Conservation (phyloP, 2,329 filamentous ascomycete genomes). For the Pseudogymnoascus sp. region DNA sequence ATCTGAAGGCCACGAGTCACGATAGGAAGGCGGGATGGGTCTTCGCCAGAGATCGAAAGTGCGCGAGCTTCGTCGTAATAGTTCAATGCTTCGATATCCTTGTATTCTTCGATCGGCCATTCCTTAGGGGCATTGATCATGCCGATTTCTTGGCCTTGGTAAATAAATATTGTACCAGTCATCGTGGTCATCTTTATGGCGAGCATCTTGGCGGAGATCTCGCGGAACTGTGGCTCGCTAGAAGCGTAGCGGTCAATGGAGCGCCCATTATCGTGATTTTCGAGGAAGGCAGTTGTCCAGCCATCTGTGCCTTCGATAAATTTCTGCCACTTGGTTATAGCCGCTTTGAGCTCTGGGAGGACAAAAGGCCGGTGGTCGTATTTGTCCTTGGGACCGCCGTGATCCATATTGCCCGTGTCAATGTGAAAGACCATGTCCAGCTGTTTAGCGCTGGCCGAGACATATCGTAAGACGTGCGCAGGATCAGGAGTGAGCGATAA, state of each 20-base stretch:
- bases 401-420: slow-evolving; percentile 46
- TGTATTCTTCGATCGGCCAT: slow-evolving; percentile 43
- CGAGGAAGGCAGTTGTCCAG: slow-evolving; percentile 53
- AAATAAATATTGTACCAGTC: slow-evolving; percentile 49
- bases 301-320: slow-evolving; percentile 45
- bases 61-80: slow-evolving; percentile 40
- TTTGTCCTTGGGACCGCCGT: slow-evolving; percentile 48
- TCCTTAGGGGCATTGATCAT: slow-evolving; percentile 48
- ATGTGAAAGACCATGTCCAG: slow-evolving; percentile 65
- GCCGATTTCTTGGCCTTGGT: slow-evolving; percentile 53
- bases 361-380: slow-evolving; percentile 38
- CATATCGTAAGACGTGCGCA: slow-evolving; percentile 49
- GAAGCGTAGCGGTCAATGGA: slow-evolving; percentile 42
- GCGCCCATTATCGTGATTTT: slow-evolving; percentile 56
- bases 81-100: slow-evolving; percentile 42
- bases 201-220: slow-evolving; percentile 40
- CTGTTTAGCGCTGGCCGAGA: slow-evolving; percentile 49
- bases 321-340: slow-evolving; percentile 42
- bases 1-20: slow-evolving; percentile 39
- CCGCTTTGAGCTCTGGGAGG: slow-evolving; percentile 40
- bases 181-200: slow-evolving; percentile 42
- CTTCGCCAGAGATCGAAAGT: slow-evolving; percentile 34
- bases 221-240: slow-evolving; percentile 18
- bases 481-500: slow-evolving; percentile 55
- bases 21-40: background rate